Percentiles rank a stretch among this genome's conserved stretches.
Evolutionary conservation across 352 stramenopile genomes (phyloP).

Genomic region (Globisporangium rhizosaccharum): DNA sequence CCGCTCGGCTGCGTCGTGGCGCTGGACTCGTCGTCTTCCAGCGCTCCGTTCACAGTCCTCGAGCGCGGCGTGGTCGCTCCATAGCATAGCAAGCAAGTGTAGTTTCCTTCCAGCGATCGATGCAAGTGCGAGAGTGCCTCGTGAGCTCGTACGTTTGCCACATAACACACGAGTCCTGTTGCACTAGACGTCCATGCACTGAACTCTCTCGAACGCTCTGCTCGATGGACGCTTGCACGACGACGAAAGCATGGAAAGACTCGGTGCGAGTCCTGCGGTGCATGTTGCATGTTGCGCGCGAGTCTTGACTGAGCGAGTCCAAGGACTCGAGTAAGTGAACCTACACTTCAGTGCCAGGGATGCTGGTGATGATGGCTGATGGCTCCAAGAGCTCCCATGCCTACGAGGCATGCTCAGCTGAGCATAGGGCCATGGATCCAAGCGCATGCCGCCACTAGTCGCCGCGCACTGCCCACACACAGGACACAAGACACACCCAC

Average conservation of each 20-base stretch:
- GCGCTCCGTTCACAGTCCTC: conserved; percentile 3
- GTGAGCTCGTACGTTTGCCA: not conserved
- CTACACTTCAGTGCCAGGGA: not conserved
- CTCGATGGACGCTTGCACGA: no score
- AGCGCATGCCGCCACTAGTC: not conserved
- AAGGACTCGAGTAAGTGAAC: not conserved
- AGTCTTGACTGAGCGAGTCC: no score
- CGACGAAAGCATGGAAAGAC: no score
- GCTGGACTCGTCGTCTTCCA: conserved; percentile 20
- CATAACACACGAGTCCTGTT: no score
- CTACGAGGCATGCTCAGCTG: not conserved
- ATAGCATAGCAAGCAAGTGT: not conserved
- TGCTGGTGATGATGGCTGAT: not conserved
- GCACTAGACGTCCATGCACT: no score
- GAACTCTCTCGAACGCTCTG: no score
- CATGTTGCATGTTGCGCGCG: no score
- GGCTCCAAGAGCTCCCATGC: not conserved
- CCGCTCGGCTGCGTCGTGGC: conserved; percentile 35
- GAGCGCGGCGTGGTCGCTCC: conserved; percentile 5
- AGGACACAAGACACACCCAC: no score
- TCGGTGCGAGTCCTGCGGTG: no score
- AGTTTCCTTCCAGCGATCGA: not conserved
- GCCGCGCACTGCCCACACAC: no score
- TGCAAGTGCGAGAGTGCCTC: not conserved
- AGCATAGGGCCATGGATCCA: not conserved